Evolutionary conservation across 306 rosid genomes (phyloP), one percentile per base, ranked within the genome.

Genomic region (Urtica urens): DNA sequence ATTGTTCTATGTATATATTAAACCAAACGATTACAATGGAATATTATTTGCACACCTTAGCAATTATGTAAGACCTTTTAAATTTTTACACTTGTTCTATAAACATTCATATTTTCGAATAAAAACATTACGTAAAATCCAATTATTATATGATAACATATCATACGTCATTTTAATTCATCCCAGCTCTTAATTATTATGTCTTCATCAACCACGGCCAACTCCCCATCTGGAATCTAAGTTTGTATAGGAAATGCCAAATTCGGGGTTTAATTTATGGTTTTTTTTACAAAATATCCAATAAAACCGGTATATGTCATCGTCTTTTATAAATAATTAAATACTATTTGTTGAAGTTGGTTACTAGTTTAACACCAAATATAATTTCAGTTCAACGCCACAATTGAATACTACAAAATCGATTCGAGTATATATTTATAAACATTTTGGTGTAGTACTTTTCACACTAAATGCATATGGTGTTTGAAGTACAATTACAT

Each of bases 151-250:
- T n/a, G n/a, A n/a, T n/a, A n/a, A n/a, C n/a, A n/a, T n/a, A n/a
- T n/a, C n/a, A n/a, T n/a, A n/a, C n/a, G n/a, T n/a, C n/a, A n/a
- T n/a, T n/a, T n/a, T n/a, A n/a, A n/a, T n/a, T n/a, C n/a, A n/a
- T n/a, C n/a, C n/a, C n/a, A n/a, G n/a, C n/a, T n/a, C n/a, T n/a
- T n/a, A n/a, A n/a, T n/a, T n/a, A n/a, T n/a, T n/a, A n/a, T n/a
- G n/a, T n/a, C n/a, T 10, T 20, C 22, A 21, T 40, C 57, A 50
- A 50, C 66, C 21, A 29, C 47, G n/a, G n/a, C 18, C 47, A 37
- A 8, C 58, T 39, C 38, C 15, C 38, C 15, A 29, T 7, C 4
- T 29, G 9, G 5, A 49, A 18, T 0, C 11, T 10, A 3, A 35
- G n/a, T 7, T 28, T 28, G n/a, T 10, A 0, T n/a, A 4, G 4